Conservation (phyloP, 1,284 basidiomycete genomes). For the Meripilus lineatus region DNA sequence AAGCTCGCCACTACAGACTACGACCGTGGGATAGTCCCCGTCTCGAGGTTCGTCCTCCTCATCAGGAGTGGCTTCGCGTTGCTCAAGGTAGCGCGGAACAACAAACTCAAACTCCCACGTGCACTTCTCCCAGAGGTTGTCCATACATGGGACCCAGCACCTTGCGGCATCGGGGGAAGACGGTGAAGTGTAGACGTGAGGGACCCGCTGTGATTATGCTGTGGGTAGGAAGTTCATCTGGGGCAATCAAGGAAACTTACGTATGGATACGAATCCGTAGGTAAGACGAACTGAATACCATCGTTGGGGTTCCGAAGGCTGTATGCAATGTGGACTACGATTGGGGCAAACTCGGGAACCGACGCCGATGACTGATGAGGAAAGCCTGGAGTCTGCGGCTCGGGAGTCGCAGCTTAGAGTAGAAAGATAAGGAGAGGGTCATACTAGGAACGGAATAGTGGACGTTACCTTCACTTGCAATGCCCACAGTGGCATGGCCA, state of each 20-base stretch:
- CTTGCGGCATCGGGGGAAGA: conserved; percentile 88
- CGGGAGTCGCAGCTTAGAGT: conserved; percentile 62
- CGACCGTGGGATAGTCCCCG: conserved; percentile 74
- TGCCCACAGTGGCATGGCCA: conserved; percentile 37
- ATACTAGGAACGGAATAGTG: neutral
- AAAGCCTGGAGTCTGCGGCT: conserved; percentile 67
- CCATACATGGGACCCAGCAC: conserved; percentile 97
- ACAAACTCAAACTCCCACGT: conserved; percentile 99
- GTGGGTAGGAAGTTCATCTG: conserved; percentile 12
- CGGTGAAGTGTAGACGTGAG: conserved; percentile 90
- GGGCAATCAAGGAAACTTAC: conserved; percentile 45
- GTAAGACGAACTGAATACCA: conserved; percentile 83
- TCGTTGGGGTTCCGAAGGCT: conserved; percentile 77
- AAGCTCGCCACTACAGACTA: conserved; percentile 91
- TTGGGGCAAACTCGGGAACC: conserved; percentile 69
- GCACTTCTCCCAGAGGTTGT: conserved; percentile 93
- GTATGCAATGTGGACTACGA: conserved; percentile 76
- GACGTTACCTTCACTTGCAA: conserved; percentile 44
- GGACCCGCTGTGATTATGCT: conserved; percentile 60
- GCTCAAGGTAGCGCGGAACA: conserved; percentile 84
- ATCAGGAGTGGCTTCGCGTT: conserved; percentile 43
- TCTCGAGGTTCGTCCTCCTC: conserved; percentile 50
- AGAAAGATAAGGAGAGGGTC: conserved; percentile 2
- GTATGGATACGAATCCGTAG: conserved; percentile 77
- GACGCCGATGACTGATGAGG: conserved; percentile 35